Base-by-base conservation (phyloP, 2,329 filamentous ascomycete species). In the Zymoseptoria ardabiliae region DNA sequence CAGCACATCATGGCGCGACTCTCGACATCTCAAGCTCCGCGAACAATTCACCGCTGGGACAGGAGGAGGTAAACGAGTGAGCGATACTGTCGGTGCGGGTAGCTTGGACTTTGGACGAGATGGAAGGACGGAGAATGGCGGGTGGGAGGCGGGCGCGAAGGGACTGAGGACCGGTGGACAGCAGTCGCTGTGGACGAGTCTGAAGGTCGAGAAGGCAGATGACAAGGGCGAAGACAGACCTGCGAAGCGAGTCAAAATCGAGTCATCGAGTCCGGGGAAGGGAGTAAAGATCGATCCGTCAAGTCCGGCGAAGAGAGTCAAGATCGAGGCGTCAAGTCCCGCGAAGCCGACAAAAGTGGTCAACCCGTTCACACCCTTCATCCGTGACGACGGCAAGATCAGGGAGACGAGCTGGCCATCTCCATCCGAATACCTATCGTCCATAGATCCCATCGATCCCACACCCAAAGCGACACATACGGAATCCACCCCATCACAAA, bases 1-100 rank as follows among this genome's bases (percentile, higher is more conserved):
- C 22, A 82, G 79, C 66, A 85, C 77, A 64, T 81, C 83, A 70
- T 95, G 91, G 90, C 85, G 89, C 22, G 79, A 85, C 55, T 87
- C 85, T 13, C 83, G 90, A 50, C 82, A 80, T 51, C 74, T 79
- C 57, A 94, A 93, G 75, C 79, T 96, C 48, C 79, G 81, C 53
- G 79, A 80, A 68, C 91, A 95, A 72, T 90, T 90, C 72, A 75
- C 77, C 21, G 79, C 78, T 20, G 82, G 82, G 7, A 71, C 77
- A n/a, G 76, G 79, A 4, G 83, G 85, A 54, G 66, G 85, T 3
- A 78, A 77, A 59, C 79, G 86, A 57, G 77, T 88, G 35, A 82
- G 79, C 59, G 87, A 91, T 70, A 82, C 81, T 1, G 84, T 86
- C 55, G 88, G 87, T 17, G 81, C 82, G 20, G 86, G 86, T 0